Percentiles rank a stretch among this genome's conserved stretches.
phyloP scores from a whole-genome alignment of 331 rosid species.

The Pyracantha coccinea region DNA sequence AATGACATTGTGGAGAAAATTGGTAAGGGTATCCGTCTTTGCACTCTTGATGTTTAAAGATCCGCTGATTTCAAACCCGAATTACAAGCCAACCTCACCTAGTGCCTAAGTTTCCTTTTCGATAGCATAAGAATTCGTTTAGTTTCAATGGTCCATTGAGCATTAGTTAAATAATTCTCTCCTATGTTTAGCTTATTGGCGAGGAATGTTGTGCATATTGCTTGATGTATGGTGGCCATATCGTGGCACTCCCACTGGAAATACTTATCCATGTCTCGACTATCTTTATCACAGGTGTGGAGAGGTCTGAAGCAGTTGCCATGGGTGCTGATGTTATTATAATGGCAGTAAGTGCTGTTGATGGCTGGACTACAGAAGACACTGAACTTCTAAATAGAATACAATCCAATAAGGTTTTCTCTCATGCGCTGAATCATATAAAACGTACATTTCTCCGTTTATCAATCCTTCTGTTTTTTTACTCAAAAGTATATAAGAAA shows the following conservation, averaged over 20 bases:
- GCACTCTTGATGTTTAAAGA: neutral
- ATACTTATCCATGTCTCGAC: neutral
- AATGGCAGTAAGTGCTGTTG: conserved; percentile 78
- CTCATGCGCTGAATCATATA: neutral
- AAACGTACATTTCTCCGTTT: neutral
- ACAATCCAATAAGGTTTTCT: conserved; percentile 57
- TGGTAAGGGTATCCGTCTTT: conserved; percentile 40
- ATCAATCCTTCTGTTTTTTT: neutral
- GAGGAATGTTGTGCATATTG: neutral
- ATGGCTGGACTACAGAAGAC: conserved; percentile 93
- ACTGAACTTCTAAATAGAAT: conserved; percentile 63
- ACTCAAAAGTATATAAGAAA: neutral
- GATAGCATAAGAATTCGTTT: neutral
- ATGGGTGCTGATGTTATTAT: conserved; percentile 81
- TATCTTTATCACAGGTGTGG: conserved; percentile 55
- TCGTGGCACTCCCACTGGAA: neutral
- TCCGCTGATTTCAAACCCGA: conserved; percentile 1
- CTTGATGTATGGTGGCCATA: neutral
- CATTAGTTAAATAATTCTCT: neutral
- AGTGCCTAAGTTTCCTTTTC: neutral
- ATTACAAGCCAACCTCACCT: neutral
- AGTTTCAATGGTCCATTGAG: neutral
- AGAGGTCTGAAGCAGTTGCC: conserved; percentile 95
- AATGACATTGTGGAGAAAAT: conserved; percentile 90
- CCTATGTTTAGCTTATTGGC: neutral